Evolutionary conservation across 805 yeast species (phyloP).

Genomic region (Brettanomyces naardenensis): DNA sequence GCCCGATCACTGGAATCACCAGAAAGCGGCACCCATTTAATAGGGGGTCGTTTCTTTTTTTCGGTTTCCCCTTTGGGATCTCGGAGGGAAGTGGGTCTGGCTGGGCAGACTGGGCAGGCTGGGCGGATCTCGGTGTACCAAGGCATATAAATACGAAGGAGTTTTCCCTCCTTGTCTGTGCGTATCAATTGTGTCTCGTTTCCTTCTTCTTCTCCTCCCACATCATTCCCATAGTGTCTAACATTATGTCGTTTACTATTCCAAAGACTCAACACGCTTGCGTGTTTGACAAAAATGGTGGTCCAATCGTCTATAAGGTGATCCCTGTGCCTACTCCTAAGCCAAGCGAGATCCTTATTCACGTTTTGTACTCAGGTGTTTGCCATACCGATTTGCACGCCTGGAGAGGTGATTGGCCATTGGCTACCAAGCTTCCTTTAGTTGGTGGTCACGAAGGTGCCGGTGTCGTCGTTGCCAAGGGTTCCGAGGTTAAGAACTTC

Average conservation of each 20-base stretch:
- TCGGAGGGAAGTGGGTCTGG: not conserved
- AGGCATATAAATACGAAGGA: not conserved
- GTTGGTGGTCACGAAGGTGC: conserved; percentile 8
- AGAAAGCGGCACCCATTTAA: too few relatives aligned
- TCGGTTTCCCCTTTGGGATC: not conserved
- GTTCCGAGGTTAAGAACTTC: conserved; percentile 11
- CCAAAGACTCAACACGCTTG: conserved; percentile 4
- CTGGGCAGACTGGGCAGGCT: too few relatives aligned
- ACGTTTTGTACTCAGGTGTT: conserved; percentile 4
- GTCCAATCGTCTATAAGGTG: conserved; percentile 5
- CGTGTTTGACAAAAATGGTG: conserved; percentile 4
- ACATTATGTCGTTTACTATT: conserved; percentile 23
- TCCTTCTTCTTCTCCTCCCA: not conserved
- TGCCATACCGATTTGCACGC: conserved; percentile 6
- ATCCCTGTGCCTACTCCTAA: conserved; percentile 5
- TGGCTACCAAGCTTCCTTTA: conserved; percentile 3
- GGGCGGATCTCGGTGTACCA: too few relatives aligned
- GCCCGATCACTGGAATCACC: too few relatives aligned
- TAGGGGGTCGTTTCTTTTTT: not conserved
- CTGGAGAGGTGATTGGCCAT: conserved; percentile 39
- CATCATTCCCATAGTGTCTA: conserved; percentile 30
- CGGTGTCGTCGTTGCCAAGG: conserved; percentile 6
- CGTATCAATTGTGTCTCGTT: not conserved
- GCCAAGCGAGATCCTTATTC: conserved; percentile 5
- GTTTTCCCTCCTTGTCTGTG: not conserved